phyloP scores from a whole-genome alignment of 441 rosid species.

The Viola pubescens region DNA sequence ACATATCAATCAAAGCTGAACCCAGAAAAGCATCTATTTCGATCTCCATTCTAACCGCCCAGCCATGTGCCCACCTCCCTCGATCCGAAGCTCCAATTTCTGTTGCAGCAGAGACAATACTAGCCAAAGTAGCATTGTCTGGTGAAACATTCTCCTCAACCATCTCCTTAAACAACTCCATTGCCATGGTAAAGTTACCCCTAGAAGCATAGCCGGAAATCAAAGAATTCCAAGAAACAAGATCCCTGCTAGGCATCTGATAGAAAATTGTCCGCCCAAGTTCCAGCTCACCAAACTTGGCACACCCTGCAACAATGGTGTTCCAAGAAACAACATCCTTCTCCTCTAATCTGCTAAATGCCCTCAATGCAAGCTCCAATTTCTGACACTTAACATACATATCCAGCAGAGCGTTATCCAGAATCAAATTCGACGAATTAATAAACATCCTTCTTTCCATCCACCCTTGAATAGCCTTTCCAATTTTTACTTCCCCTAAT shows the following conservation, averaged over 20 bases:
- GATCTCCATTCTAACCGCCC: slow-evolving; percentile 25
- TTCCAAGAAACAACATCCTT: slow-evolving; percentile 50
- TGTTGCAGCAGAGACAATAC: slow-evolving; percentile 34
- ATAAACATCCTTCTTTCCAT: slow-evolving; percentile 33
- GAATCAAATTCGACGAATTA: slow-evolving; percentile 34
- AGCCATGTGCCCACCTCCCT: slow-evolving; percentile 44
- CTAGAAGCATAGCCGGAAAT: slow-evolving; percentile 34
- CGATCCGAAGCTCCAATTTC: slow-evolving; percentile 28
- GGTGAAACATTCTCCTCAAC: slow-evolving; percentile 29
- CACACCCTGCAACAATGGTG: slow-evolving; percentile 40
- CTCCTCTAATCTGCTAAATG: slow-evolving; percentile 25
- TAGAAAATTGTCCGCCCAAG: slow-evolving; percentile 31
- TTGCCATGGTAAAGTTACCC: slow-evolving; percentile 25
- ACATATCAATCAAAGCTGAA: slow-evolving; percentile 50
- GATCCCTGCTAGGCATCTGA: slow-evolving; percentile 36
- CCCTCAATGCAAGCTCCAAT: slow-evolving; percentile 27
- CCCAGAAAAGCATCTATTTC: slow-evolving; percentile 35
- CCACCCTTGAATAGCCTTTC: slow-evolving; percentile 48
- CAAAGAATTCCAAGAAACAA: slow-evolving; percentile 47
- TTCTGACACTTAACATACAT: slow-evolving; percentile 44
- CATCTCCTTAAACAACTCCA: slow-evolving; percentile 26
- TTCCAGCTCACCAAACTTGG: slow-evolving; percentile 33
- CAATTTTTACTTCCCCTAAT: slow-evolving; percentile 24
- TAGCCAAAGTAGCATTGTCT: slow-evolving; percentile 30
- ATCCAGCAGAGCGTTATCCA: slow-evolving; percentile 42